Base-by-base conservation (phyloP, 495 filamentous ascomycete genomes). In the Penicillium cosmopolitanum region DNA sequence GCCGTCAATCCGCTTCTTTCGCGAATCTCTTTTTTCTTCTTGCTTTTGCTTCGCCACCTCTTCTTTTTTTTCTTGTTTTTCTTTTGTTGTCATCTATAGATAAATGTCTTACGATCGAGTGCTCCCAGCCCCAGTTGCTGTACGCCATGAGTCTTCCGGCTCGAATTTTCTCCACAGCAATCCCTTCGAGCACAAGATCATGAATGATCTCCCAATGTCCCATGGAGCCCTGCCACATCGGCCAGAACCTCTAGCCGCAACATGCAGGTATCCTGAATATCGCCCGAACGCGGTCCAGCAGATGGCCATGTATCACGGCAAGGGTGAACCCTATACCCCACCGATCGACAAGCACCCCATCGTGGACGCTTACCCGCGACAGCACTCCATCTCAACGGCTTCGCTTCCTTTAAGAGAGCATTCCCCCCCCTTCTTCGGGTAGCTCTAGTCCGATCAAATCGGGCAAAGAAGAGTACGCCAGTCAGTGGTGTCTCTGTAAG, bases 401-500 rank as follows among this genome's bases (percentile, higher is more conserved):
- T 10, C 46, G 5, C 18, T 70, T 6, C 31, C 54, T 5, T 50
- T 66, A 11, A 46, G 51, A 21, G 57, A 52, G 35, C 69, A 66
- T 7, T 65, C 73, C 1, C 67, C 67, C 71, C 0, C 64, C 67
- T 2, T 73, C 75, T 0, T 69, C 72, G 2, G 73, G 67, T 13
- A 77, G 72, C 56, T 68, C 69, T 12, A 79, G 75, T 55, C 72
- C 75, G 1, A 60, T 63, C 42, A 75, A 77, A 40, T 67, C 70
- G 6, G 57, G 55, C 9, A 76, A 77, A 31, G 64, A 71, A n/a
- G 69, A 68, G 36, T 70, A 74, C 5, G 21, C 46, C 23, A 28
- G 46, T n/a, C 82, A 84, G 53, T 85, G 97, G 57, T 98, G 95
- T 79, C 85, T 97, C 65, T 98, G 95, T 74, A 90, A 96, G 63